Evolutionary conservation across 192 early-diverging fungal species (phyloP).

Genomic region (Coemansia sp.): DNA sequence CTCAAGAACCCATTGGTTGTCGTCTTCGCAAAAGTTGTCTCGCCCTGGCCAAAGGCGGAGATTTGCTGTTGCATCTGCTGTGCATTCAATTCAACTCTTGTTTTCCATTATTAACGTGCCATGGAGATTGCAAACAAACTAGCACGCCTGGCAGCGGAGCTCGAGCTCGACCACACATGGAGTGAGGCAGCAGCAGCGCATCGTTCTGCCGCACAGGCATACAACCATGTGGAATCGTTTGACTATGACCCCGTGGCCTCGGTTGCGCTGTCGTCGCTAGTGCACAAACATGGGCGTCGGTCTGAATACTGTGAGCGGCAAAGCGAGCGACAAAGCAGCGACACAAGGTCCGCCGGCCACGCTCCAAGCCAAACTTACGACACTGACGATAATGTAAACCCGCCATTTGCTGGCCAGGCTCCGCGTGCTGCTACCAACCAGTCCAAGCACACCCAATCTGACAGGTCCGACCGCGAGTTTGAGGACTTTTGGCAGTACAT

Average conservation of each 20-base stretch:
- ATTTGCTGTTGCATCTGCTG: too few relatives aligned
- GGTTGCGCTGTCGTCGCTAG: slow-evolving; percentile 31
- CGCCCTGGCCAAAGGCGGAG: too few relatives aligned
- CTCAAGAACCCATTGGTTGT: too few relatives aligned
- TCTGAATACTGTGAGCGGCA: slow-evolving; percentile 37
- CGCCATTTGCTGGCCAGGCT: neutral
- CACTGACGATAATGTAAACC: neutral
- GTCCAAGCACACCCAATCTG: neutral
- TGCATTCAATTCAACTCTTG: too few relatives aligned
- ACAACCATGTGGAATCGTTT: slow-evolving; percentile 12
- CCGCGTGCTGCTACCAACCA: neutral
- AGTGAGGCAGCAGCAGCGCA: slow-evolving; percentile 20
- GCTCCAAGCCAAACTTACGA: neutral
- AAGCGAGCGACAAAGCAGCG: neutral
- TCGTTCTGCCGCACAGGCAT: slow-evolving; percentile 22
- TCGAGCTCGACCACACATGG: slow-evolving; percentile 22
- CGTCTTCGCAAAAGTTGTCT: too few relatives aligned
- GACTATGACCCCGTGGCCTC: slow-evolving; percentile 43
- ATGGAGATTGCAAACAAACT: slow-evolving; percentile 40
- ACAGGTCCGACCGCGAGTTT: slow-evolving; percentile 26
- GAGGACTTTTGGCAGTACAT: slow-evolving; percentile 52
- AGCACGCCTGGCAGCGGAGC: slow-evolving; percentile 23
- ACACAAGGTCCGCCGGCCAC: too few relatives aligned
- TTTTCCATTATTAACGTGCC: neutral
- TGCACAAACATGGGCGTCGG: slow-evolving; percentile 37